Evolutionary conservation across 164 flowering plant species (phyloP), one percentile per base, ranked within the genome.

Genomic region (Magnolia officinalis): DNA sequence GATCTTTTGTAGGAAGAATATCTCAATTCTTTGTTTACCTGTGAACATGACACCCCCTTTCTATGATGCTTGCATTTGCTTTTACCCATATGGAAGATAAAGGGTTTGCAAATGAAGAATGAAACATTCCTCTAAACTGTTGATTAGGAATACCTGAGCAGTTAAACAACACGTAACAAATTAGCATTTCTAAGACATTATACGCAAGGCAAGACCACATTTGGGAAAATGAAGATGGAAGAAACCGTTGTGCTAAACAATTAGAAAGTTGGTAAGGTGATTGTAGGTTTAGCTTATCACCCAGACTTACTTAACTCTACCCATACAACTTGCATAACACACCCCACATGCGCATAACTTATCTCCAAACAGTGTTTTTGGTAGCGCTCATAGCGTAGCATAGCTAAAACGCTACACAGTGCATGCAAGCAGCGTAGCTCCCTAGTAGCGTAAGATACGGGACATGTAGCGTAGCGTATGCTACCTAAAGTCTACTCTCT

Each of bases 21-120:
- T 55, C 10, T 8, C 61, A 5, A 52, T 58, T n/a, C 67, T 14
- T n/a, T 67, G 49, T 24, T 79, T 76, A 86, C 88, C 86, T 65
- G 63, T 37, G 75, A 67, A 37, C 31, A 52, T 59, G 76, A 69
- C 50, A 65, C 21, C 31, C 70, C 63, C 75, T 73, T 63, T 71
- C 21, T 18, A 58, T 8, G 66, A 52, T 23, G 50, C 78, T 50
- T 52, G 58, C 16, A 69, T 50, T 70, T 45, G 16, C 63, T 65
- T 63, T 68, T 10, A 63, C 45, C 64, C 19, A 64, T 9, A 24
- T 63, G 78, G 9, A 72, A 21, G 52, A 58, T 11, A 71, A 66
- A 52, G 77, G 72, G 26, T 49, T 63, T 16, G 20, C 10, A 58
- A 51, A 75, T 23, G 78, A 58, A 69, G 65, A 26, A 26, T 68